Evolutionary conservation across 2,329 filamentous ascomycete genomes (phyloP), one percentile per base, ranked within the genome.

Genomic region (Byssothecium circinans): DNA sequence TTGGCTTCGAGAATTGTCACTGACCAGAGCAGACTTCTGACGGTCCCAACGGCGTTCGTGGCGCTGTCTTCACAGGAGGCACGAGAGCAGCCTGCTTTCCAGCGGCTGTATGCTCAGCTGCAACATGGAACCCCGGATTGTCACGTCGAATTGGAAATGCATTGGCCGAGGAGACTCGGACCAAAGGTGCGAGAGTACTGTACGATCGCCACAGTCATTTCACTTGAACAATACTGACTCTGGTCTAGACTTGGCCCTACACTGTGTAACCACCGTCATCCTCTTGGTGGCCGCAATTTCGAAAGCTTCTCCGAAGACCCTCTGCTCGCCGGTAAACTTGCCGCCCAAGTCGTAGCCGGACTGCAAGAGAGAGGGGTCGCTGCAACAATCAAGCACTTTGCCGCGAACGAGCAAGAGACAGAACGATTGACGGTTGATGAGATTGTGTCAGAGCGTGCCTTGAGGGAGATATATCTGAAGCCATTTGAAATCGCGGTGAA

Each of bases 261-360:
- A 0, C 85, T 90, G 47, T 91, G 88, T 70, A 85, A 89, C 74
- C 89, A 94, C 59, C 81, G 89, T 12, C 87, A 88, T 46, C 89
- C 89, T 0, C 77, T 94, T 0, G 88, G 88, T 4, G 89, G 89
- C 7, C 81, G 89, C 48, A 90, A 90, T 51, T 94, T 92, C 56
- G 87, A 90, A 65, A 86, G 81, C 1, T 88, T 83, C 61, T 81
- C 83, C 18, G 87, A 90, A 66, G 87, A 90, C 52, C 74, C 81
- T 1, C 86, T 80, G 57, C 75, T 90, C 53, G 78, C 84, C 2
- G 87, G 86, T 2, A 84, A 88, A 62, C 78, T 88, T 46, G 83
- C 81, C 3, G 82, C 87, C 52, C 75, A 78, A 22, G 78, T 80
- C 33, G 74, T 83, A 19, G 77, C 71, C 33, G 82, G 87, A 11